Conservation (phyloP, 176 grass and related monocot species). For the Lolium perenne region DNA sequence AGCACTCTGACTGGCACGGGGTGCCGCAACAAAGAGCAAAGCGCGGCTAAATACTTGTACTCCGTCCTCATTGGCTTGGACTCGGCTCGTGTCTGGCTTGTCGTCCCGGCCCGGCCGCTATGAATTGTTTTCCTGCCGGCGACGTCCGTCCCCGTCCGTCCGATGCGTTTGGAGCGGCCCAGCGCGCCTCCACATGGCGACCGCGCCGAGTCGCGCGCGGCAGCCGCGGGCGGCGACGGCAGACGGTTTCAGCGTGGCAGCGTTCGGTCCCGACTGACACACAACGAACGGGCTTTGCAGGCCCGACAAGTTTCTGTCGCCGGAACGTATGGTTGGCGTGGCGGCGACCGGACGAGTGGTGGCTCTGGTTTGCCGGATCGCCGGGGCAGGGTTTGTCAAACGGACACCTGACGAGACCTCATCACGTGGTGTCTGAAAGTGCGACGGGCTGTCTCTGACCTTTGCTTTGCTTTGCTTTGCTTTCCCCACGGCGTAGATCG, state of each 20-base stretch:
- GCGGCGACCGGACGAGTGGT: not conserved
- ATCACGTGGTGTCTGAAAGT: not conserved
- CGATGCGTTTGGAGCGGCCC: not conserved
- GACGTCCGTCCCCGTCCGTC: not conserved
- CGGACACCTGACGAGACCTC: not conserved
- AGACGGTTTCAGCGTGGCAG: not conserved
- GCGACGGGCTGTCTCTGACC: not conserved
- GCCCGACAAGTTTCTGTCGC: not conserved
- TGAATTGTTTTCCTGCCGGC: not conserved
- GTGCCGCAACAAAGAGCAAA: not conserved
- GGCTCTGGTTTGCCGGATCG: not conserved
- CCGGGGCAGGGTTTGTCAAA: not conserved
- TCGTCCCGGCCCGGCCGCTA: not conserved
- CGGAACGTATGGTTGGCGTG: not conserved
- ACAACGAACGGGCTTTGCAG: not conserved
- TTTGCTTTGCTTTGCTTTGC: not conserved
- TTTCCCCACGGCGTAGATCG: not conserved
- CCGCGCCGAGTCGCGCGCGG: too few species aligned
- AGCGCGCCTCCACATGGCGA: constrained; percentile 18
- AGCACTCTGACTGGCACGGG: too few species aligned
- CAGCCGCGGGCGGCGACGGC: not conserved
- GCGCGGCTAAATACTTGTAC: too few species aligned
- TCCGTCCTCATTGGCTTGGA: not conserved
- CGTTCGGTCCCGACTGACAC: not conserved
- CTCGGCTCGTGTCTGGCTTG: not conserved